Evolutionary conservation across 2,329 filamentous ascomycete species (phyloP), one percentile per base, ranked within the genome.

Genomic region (Exophiala sideris): DNA sequence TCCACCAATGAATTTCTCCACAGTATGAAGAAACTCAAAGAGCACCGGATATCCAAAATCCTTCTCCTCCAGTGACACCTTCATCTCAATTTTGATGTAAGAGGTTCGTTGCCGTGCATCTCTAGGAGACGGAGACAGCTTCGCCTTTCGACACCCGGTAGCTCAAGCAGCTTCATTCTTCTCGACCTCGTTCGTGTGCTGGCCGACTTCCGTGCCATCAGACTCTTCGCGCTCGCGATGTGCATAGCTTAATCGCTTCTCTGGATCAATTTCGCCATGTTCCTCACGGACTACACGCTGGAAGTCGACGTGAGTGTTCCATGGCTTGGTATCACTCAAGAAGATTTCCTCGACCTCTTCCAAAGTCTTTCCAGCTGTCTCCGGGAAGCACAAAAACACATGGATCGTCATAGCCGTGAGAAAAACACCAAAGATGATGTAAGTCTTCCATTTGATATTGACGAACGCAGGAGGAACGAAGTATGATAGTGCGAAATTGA

Each of bases 391-490:
- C 59, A 91, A 76, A 67, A 82, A 81, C 65, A 88, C 83, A 67
- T 90, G 86, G 48, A 90, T 67, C 38, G 84, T 83, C 64, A 87
- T 87, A 5, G 77, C 76, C 1, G 78, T 78, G 66, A 87, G 88
- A 75, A 90, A 89, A 12, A 83, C 78, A 10, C 79, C 88, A 65
- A 92, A 92, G 59, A 92, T 77, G 69, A 91, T 81, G 70, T 91
- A 91, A 59, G 83, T 83, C 63, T 80, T 70, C 73, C 79, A 83
- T 59, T 75, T 63, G 61, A 82, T 82, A 66, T 78, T 82, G 60
- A 78, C 77, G 60, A 84, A 83, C 0, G 80, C 77, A 0, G 80
- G 79, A 0, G 81, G 79, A 0, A 82, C 77, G 59, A 84, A 83
- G 64, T 79, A 78, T n/a, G 73, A 73, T 20, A 77, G 67, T 1